phyloP scores from a whole-genome alignment of 1,284 basidiomycete species.

The Cerrena zonata region DNA sequence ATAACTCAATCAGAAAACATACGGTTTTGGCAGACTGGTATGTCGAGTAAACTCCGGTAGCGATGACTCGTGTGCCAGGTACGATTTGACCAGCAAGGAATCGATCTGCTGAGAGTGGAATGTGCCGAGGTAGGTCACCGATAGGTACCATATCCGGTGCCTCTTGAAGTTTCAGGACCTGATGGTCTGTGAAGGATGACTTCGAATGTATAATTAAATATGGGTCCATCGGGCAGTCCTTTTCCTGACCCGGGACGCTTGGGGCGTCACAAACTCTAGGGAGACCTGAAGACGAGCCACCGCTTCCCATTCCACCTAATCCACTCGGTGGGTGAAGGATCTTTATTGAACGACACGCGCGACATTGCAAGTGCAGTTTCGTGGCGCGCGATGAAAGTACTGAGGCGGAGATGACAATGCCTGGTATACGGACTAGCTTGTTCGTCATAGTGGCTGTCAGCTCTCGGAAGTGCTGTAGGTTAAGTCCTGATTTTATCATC shows the following conservation, averaged over 20 bases:
- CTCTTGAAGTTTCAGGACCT: constrained; percentile 95
- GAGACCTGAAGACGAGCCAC: constrained; percentile 67
- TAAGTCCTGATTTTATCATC: constrained; percentile 81
- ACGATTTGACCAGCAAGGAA: constrained; percentile 88
- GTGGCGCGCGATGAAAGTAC: constrained; percentile 91
- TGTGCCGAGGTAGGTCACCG: constrained; percentile 93
- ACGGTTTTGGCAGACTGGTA: constrained; percentile 84
- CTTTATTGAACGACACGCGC: constrained; percentile 82
- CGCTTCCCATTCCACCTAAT: constrained; percentile 79
- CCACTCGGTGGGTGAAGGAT: constrained; percentile 77
- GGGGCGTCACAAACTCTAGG: constrained; percentile 82
- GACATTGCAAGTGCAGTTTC: constrained; percentile 88
- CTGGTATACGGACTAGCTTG: constrained; percentile 92
- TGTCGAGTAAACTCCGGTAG: constrained; percentile 95
- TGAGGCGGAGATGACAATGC: constrained; percentile 96
- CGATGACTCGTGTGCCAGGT: constrained; percentile 89
- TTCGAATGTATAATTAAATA: constrained; percentile 95
- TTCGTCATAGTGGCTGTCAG: constrained; percentile 91
- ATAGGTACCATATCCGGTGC: constrained; percentile 99
- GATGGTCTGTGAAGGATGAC: constrained; percentile 92
- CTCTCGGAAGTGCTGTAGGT: constrained; percentile 91
- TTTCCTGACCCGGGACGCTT: constrained; percentile 70
- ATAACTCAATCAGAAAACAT: constrained; percentile 28
- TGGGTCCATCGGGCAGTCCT: constrained; percentile 92
- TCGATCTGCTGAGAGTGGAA: constrained; percentile 87